These are phyloP conservation scores for Penicillium mononematosum DNA, from an alignment of 495 filamentous ascomycete species.

Conservation along the genomic window DNA sequence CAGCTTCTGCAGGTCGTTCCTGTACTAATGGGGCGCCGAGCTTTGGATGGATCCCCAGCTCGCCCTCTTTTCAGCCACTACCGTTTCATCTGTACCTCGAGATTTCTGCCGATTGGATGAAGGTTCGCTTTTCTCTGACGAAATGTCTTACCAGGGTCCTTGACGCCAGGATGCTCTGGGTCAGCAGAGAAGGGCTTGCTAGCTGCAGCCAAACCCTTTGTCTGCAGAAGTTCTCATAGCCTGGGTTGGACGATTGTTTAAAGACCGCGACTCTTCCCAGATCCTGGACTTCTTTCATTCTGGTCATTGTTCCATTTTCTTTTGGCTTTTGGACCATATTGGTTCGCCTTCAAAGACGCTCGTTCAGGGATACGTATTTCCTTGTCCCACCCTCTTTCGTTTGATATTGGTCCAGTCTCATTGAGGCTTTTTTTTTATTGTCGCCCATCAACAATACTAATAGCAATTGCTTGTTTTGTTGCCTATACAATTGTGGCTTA, in stretches of 20 bases:
- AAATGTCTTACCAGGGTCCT: slow-evolving; percentile 8
- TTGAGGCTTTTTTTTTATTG: slow-evolving; percentile 3
- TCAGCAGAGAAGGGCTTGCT: not conserved
- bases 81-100: slow-evolving; percentile 8
- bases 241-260: slow-evolving; percentile 5
- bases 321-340: slow-evolving; percentile 7
- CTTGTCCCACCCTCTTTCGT: slow-evolving; percentile 11
- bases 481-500: not conserved
- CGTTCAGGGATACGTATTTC: slow-evolving; percentile 16
- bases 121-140: not conserved
- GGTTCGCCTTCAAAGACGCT: slow-evolving; percentile 16
- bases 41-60: slow-evolving; percentile 1
- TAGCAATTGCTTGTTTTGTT: slow-evolving; percentile 1
- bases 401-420: slow-evolving; percentile 4
- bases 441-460: slow-evolving; percentile 6
- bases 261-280: slow-evolving; percentile 3
- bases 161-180: not conserved
- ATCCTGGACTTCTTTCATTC: slow-evolving; percentile 2
- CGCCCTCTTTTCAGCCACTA: not conserved
- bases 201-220: slow-evolving; percentile 1
- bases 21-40: slow-evolving; percentile 4
- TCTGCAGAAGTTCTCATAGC: slow-evolving; percentile 1
- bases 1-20: slow-evolving; percentile 8
- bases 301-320: slow-evolving; percentile 9
- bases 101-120: slow-evolving; percentile 10